Base-by-base conservation (phyloP, 805 yeast species). In the Nakazawaea ishiwadae region DNA sequence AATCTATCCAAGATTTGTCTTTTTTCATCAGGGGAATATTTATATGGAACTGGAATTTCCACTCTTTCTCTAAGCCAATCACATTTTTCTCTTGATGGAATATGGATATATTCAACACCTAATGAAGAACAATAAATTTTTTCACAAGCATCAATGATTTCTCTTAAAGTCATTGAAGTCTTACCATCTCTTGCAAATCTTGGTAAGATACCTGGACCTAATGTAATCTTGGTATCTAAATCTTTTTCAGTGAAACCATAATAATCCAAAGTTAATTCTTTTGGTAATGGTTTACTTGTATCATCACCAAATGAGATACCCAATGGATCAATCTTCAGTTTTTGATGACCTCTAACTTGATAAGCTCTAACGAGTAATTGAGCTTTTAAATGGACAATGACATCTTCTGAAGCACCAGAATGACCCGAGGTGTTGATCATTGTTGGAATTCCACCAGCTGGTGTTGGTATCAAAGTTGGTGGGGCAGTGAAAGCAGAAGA, bases 1-100 rank as follows among this genome's bases (percentile, higher is more conserved):
- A 93, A 70, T 62, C 99, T 81, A 67, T 93, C 99, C 56, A 93
- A 73, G 54, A 93, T 93, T 65, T 93, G 96, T 70, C 96, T 81
- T 73, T 91, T 93, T 70, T 91, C 86, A 63, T 93, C 98, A 31
- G 78, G 68, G 40, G 85, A 69, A 71, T 79, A 93, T 60, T 82
- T 75, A 74, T 65, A 90, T 19, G 97, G 96, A 26, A 68, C 63
- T 49, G 97, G 96, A 51, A 90, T 87, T 70, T 93, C 99, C 49
- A 93, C 76, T 65, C 96, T 79, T 67, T 87, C 95, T 71, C 99
- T 84, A 62, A 93, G 79, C 99, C 99, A 93, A 66, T 93, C 97
- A 72, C 98, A 93, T 68, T 87, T 86, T 57, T 77, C 84, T 64
- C 95, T 84, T 46, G 95, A 85, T 44, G 98, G 96, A 51, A 93